Percentiles rank a stretch among this genome's conserved stretches.
These are phyloP conservation scores for Globisporangium nodosum DNA, from an alignment of 352 stramenopile genomes.

Conservation along the genomic window DNA sequence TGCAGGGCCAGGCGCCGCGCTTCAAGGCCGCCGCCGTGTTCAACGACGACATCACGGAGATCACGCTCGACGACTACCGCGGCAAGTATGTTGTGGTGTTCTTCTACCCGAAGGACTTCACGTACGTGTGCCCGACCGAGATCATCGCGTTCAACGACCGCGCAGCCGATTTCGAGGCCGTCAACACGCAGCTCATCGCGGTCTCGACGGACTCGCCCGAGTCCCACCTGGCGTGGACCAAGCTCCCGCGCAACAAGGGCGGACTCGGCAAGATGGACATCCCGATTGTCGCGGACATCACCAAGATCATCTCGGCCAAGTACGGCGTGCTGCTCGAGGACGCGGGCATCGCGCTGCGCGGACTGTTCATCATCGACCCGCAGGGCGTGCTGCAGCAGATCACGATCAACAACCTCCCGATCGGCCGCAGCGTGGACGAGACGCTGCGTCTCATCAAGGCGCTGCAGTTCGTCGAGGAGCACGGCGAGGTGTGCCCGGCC, in stretches of 20 bases:
- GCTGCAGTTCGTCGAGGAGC: constrained; percentile 90
- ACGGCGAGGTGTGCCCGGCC: constrained; percentile 91
- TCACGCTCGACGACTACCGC: constrained; percentile 78
- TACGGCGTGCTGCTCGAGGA: constrained; percentile 89
- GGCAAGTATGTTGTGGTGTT: constrained; percentile 90
- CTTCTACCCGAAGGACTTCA: constrained; percentile 92
- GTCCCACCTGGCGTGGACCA: constrained; percentile 89
- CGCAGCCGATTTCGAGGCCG: constrained; percentile 68
- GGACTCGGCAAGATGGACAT: constrained; percentile 92
- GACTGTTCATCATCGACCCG: constrained; percentile 92
- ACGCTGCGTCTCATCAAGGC: constrained; percentile 90
- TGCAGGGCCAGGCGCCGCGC: constrained; percentile 57
- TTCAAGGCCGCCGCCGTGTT: constrained; percentile 77
- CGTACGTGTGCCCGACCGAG: constrained; percentile 88
- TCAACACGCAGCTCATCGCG: constrained; percentile 88
- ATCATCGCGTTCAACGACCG: constrained; percentile 90
- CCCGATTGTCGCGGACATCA: constrained; percentile 91
- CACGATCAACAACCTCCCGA: constrained; percentile 91
- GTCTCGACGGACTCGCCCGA: constrained; percentile 89
- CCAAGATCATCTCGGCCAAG: constrained; percentile 88
- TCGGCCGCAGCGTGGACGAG: constrained; percentile 91
- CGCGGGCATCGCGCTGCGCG: constrained; percentile 81
- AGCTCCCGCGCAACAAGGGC: constrained; percentile 85
- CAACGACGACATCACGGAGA: constrained; percentile 78
- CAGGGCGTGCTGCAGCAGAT: constrained; percentile 84